Conservation (phyloP, 768 basidiomycete species). For the Leccinum arenicola region DNA sequence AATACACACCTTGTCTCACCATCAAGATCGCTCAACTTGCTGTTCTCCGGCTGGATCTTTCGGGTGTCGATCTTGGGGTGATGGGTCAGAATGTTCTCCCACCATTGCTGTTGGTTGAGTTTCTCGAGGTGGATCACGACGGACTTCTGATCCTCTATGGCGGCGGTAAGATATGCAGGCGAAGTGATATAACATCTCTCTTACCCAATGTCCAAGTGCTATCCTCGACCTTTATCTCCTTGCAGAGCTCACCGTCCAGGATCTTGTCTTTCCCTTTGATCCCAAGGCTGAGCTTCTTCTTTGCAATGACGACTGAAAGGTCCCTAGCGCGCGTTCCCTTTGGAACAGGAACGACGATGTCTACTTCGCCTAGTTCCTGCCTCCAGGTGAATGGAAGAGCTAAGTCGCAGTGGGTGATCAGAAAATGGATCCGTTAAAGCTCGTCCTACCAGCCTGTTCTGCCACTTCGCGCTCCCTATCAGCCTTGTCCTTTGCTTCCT, state of each 20-base stretch:
- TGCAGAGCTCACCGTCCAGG: constrained; percentile 86
- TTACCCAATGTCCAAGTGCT: constrained; percentile 96
- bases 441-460: constrained; percentile 79
- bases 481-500: constrained; percentile 66
- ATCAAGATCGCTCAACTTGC: constrained; percentile 94
- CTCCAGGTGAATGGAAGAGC: constrained; percentile 90
- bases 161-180: constrained; percentile 6
- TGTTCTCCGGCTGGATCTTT: constrained; percentile 94
- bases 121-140: constrained; percentile 84
- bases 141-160: constrained; percentile 70
- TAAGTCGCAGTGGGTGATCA: constrained; percentile 31
- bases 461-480: constrained; percentile 65
- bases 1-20: constrained; percentile 78
- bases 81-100: constrained; percentile 94
- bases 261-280: constrained; percentile 86
- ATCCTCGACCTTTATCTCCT: constrained; percentile 93
- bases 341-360: constrained; percentile 80
- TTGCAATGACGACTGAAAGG: constrained; percentile 69
- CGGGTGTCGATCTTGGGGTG: constrained; percentile 96
- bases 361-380: constrained; percentile 86
- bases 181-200: neutral
- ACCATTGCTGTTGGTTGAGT: constrained; percentile 88
- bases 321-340: constrained; percentile 83
- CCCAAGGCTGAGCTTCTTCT: constrained; percentile 79
- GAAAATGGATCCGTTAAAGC: constrained; percentile 13